These are phyloP conservation scores for Hypoxylon sp. DNA, from an alignment of 2,329 filamentous ascomycete genomes.

Conservation along the genomic window DNA sequence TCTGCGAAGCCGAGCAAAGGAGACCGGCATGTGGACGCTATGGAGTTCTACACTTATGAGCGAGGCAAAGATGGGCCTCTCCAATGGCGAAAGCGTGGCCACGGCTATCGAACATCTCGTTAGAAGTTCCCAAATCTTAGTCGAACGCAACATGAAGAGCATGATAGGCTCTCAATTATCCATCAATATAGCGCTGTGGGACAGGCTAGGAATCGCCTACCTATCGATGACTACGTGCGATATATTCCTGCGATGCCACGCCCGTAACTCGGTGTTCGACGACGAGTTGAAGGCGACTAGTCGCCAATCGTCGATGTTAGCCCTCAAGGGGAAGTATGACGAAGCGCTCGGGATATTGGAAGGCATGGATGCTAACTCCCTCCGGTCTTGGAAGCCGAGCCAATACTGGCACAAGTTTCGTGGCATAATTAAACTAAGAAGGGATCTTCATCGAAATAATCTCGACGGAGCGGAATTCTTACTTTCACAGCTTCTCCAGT, in stretches of 20 bases:
- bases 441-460: constrained; percentile 69
- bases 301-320: constrained; percentile 75
- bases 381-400: constrained; percentile 81
- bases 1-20: constrained; percentile 86
- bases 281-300: constrained; percentile 83
- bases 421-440: constrained; percentile 73
- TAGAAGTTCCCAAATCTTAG: constrained; percentile 84
- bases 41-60: constrained; percentile 86
- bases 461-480: constrained; percentile 64
- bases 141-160: constrained; percentile 79
- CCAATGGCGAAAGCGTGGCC: constrained; percentile 74
- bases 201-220: constrained; percentile 74
- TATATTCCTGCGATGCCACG: constrained; percentile 80
- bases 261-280: constrained; percentile 70
- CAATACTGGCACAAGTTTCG: constrained; percentile 79
- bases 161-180: constrained; percentile 81
- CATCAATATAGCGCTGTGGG: constrained; percentile 79
- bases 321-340: constrained; percentile 76
- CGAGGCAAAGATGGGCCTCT: constrained; percentile 84
- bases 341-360: constrained; percentile 73
- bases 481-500: constrained; percentile 66
- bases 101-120: constrained; percentile 80
- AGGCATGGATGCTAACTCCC: constrained; percentile 68
- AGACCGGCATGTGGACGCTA: constrained; percentile 86
- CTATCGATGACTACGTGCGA: constrained; percentile 74